Evolutionary conservation across 768 basidiomycete species (phyloP).

Genomic region (Mycena sanguinolenta): DNA sequence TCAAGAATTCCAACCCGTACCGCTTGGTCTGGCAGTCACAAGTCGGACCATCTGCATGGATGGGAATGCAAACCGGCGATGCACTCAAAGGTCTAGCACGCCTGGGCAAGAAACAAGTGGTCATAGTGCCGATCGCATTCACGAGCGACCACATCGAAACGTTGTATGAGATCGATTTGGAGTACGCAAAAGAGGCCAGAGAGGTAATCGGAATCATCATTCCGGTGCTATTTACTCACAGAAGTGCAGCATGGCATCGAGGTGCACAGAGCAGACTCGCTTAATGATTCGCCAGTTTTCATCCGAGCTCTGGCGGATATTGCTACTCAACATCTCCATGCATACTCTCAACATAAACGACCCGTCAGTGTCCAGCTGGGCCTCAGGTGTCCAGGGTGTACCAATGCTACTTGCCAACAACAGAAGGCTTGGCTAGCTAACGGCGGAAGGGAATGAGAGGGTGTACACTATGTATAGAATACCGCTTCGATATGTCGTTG

Average conservation of each 20-base stretch:
- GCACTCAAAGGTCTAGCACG: slow-evolving; percentile 90
- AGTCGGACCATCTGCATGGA: slow-evolving; percentile 97
- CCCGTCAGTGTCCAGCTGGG: slow-evolving; percentile 84
- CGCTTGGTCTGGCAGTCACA: slow-evolving; percentile 98
- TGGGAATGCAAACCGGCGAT: slow-evolving; percentile 95
- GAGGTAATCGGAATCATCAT: slow-evolving; percentile 69
- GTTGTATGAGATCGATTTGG: slow-evolving; percentile 94
- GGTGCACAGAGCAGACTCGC: slow-evolving; percentile 87
- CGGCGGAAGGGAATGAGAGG: slow-evolving; percentile 61
- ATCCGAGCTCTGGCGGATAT: slow-evolving; percentile 96
- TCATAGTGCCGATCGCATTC: slow-evolving; percentile 96
- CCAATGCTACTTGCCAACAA: slow-evolving; percentile 86
- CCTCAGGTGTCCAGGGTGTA: slow-evolving; percentile 95
- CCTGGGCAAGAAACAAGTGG: slow-evolving; percentile 79
- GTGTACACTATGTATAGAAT: background rate
- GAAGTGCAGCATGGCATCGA: slow-evolving; percentile 87
- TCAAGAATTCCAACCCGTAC: slow-evolving; percentile 86
- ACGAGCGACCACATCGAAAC: slow-evolving; percentile 99
- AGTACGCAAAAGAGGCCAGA: slow-evolving; percentile 91
- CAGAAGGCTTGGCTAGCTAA: slow-evolving; percentile 92
- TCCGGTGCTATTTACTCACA: slow-evolving; percentile 35
- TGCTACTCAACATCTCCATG: slow-evolving; percentile 80
- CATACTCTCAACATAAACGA: slow-evolving; percentile 69
- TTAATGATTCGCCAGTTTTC: slow-evolving; percentile 97
- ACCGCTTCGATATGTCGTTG: background rate